These are phyloP conservation scores for Middelhovenomyces tepae DNA, from an alignment of 805 yeast genomes.

Conservation along the genomic window DNA sequence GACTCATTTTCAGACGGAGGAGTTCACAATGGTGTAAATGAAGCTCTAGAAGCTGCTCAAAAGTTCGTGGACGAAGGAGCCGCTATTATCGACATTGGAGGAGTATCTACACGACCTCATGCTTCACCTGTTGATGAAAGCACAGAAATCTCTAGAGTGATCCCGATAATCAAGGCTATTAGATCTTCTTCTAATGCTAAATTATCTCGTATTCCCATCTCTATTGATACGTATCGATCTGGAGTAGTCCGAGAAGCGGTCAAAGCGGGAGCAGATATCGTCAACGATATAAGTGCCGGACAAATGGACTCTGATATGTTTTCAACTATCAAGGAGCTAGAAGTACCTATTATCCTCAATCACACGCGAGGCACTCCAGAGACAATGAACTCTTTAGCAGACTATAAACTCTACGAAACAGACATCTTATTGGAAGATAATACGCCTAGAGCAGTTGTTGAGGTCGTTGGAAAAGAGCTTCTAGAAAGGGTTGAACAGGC, in stretches of 20 bases:
- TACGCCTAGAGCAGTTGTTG: constrained; percentile 32
- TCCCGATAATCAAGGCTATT: constrained; percentile 59
- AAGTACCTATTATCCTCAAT: constrained; percentile 68
- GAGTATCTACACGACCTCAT: constrained; percentile 89
- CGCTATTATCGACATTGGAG: constrained; percentile 84
- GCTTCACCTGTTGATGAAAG: constrained; percentile 49
- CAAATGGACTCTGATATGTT: constrained; percentile 58
- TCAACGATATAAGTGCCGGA: constrained; percentile 88
- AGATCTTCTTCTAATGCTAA: constrained; percentile 34
- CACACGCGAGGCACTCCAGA: constrained; percentile 79
- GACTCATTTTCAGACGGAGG: constrained; percentile 96
- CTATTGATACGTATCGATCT: constrained; percentile 84
- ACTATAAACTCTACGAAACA: constrained; percentile 35
- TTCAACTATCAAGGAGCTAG: constrained; percentile 51
- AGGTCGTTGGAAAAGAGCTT: constrained; percentile 60
- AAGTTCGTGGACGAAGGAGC: constrained; percentile 52
- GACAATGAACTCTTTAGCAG: constrained; percentile 56
- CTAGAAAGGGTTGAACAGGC: constrained; percentile 48
- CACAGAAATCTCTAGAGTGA: constrained; percentile 61
- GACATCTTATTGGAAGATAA: constrained; percentile 16
- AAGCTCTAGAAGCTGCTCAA: constrained; percentile 35
- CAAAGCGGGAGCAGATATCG: constrained; percentile 75
- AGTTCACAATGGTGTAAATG: constrained; percentile 20
- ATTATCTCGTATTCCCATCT: constrained; percentile 43
- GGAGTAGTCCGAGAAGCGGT: constrained; percentile 64